Base-by-base conservation (phyloP, 139 green algal genomes). In the Ulvella scutata region DNA sequence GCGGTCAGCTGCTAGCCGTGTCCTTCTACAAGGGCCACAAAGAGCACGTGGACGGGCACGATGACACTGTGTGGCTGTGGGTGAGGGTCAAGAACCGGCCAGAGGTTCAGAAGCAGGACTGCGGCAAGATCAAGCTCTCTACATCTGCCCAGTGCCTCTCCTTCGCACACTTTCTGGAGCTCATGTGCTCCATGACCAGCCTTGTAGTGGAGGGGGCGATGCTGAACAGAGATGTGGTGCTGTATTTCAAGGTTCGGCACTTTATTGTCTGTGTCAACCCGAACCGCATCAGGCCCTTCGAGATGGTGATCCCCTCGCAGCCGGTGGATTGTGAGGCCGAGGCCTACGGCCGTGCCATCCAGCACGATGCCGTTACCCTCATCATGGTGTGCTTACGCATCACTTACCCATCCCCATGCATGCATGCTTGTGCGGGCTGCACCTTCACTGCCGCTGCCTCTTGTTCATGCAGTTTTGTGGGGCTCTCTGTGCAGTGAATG, bases 241-340 rank as follows among this genome's bases (percentile, higher is more conserved):
- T 86, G 21, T 96, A 93, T 83, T 87, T 96, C 81, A 90, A 88
- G 2, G 76, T 89, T 43, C 88, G 90, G 51, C n/a, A 26, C 37
- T 67, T 67, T 26, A 67, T 67, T 26, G 51, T 67, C n/a, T 67
- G 51, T 26, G n/a, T 67, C 51, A 67, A 67, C 51, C 51, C 51
- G 21, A 67, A 67, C 21, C 51, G 51, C 51, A 36, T 67, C 51
- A 67, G 33, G 51, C 51, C 33, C 10, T 67, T 36, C 51, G 51
- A 67, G 51, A 67, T 67, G 51, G 51, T 67, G n/a, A 67, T 67
- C 51, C 51, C 51, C n/a, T 36, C 51, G 51, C 51, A 67, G 51
- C 51, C 51, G 17, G 51, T 67, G 51, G 7, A 31, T 13, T 74
- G 39, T 29, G 51, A 67, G 6, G 51, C 17, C 6, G 51, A 67